Evolutionary conservation across 768 basidiomycete genomes (phyloP).

Genomic region (Xanthoconium purpureum): DNA sequence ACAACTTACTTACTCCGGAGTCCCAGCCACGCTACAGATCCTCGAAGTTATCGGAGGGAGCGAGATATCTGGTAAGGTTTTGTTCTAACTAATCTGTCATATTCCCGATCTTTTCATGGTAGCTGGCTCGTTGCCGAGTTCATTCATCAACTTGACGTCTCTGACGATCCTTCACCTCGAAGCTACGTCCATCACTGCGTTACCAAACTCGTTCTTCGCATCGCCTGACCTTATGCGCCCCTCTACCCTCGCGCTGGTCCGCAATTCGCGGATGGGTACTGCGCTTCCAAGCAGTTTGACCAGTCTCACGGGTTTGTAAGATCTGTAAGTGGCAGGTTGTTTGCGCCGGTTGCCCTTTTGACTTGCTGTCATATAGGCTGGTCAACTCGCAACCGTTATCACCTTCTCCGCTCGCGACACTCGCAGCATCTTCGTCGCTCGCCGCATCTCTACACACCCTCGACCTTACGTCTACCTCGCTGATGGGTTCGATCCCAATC

Average conservation of each 20-base stretch:
- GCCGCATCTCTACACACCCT: slow-evolving; percentile 34
- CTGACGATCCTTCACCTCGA: slow-evolving; percentile 41
- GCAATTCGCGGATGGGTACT: slow-evolving; percentile 40
- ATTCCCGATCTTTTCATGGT: neutral
- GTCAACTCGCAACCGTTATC: slow-evolving; percentile 37
- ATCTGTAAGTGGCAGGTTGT: slow-evolving; percentile 33
- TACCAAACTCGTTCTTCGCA: slow-evolving; percentile 35
- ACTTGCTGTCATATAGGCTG: slow-evolving; percentile 24
- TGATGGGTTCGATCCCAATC: slow-evolving; percentile 38
- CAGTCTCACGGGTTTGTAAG: slow-evolving; percentile 33
- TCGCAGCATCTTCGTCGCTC: slow-evolving; percentile 33
- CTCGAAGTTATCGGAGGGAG: slow-evolving; percentile 42
- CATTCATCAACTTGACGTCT: slow-evolving; percentile 36
- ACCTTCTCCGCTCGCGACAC: slow-evolving; percentile 30
- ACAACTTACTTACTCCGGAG: slow-evolving; percentile 43
- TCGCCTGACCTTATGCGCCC: slow-evolving; percentile 33
- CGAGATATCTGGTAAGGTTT: slow-evolving; percentile 38
- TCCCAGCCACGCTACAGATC: slow-evolving; percentile 42
- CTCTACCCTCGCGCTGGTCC: slow-evolving; percentile 37
- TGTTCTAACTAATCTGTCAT: neutral
- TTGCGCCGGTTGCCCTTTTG: neutral
- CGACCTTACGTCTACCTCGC: slow-evolving; percentile 39
- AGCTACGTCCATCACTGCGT: slow-evolving; percentile 37
- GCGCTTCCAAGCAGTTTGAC: slow-evolving; percentile 37
- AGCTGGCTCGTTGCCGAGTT: slow-evolving; percentile 42